Percentiles rank a stretch among this genome's conserved stretches.
Conservation (phyloP, 2,329 filamentous ascomycete genomes). For the Ceratocystis destructans region DNA sequence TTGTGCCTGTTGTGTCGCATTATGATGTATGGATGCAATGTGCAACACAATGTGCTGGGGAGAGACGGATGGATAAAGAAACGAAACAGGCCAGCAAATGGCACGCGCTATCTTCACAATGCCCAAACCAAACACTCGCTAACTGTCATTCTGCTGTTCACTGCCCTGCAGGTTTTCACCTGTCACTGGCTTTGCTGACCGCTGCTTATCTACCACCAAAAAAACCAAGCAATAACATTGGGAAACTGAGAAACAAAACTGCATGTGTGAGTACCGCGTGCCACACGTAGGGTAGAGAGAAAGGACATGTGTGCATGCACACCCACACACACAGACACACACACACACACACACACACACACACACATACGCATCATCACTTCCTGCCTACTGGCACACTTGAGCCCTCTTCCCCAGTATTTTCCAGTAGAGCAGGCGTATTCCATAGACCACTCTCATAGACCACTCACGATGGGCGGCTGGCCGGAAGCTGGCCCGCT, state of each 20-base stretch:
- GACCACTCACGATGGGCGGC: background rate
- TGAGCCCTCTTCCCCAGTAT: background rate
- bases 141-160: background rate
- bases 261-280: background rate
- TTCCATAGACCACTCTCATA: background rate
- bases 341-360: too few relatives aligned
- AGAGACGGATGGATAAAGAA: background rate
- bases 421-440: background rate
- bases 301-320: background rate
- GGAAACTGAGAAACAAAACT: background rate
- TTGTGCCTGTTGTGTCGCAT: background rate
- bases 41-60: background rate
- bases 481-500: background rate
- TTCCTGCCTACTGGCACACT: too few relatives aligned
- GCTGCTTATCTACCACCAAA: background rate
- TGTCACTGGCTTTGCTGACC: background rate
- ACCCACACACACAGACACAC: too few relatives aligned
- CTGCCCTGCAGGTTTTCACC: background rate
- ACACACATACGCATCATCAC: too few relatives aligned
- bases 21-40: background rate
- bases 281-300: background rate
- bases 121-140: background rate
- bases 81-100: background rate
- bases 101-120: background rate
- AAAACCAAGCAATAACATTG: background rate